A percentile compares a stretch with the other conserved stretches of the same genome.
phyloP scores from a whole-genome alignment of 2,329 filamentous ascomycete genomes.

The Graphiopsis chlorocephala region DNA sequence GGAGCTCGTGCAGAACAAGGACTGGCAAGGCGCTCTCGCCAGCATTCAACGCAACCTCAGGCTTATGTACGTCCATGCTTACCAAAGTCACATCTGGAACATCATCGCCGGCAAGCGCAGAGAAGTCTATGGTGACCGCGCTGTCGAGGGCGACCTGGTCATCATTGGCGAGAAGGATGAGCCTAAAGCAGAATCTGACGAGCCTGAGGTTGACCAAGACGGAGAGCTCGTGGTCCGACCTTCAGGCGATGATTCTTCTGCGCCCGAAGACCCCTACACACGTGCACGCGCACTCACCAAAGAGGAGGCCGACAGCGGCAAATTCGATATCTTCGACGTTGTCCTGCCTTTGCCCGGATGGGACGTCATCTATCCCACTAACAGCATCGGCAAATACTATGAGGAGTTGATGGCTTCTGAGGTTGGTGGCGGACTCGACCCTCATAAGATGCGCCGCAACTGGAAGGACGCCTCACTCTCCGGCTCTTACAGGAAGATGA shows the following conservation, averaged over 20 bases:
- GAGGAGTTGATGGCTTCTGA: constrained; percentile 78
- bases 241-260: constrained; percentile 54
- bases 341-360: constrained; percentile 91
- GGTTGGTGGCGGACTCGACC: constrained; percentile 74
- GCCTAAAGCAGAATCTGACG: constrained; percentile 33
- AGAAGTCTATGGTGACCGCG: constrained; percentile 67
- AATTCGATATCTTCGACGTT: constrained; percentile 79
- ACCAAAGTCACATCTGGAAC: constrained; percentile 96
- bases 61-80: constrained; percentile 95
- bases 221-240: constrained; percentile 66
- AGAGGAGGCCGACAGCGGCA: constrained; percentile 73
- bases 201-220: constrained; percentile 52
- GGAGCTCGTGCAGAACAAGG: constrained; percentile 53
- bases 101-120: constrained; percentile 76
- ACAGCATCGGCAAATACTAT: constrained; percentile 82
- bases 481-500: constrained; percentile 81
- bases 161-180: constrained; percentile 59
- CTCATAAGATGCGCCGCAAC: constrained; percentile 78
- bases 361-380: constrained; percentile 81
- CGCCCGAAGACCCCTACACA: constrained; percentile 56
- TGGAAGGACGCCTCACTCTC: constrained; percentile 87
- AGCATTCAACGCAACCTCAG: constrained; percentile 77
- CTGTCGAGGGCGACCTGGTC: constrained; percentile 83
- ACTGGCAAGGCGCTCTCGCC: constrained; percentile 78
- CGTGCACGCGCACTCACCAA: constrained; percentile 71